These are phyloP conservation scores for Dactylellina drechsleri DNA, from an alignment of 2,329 filamentous ascomycete species.

Conservation along the genomic window DNA sequence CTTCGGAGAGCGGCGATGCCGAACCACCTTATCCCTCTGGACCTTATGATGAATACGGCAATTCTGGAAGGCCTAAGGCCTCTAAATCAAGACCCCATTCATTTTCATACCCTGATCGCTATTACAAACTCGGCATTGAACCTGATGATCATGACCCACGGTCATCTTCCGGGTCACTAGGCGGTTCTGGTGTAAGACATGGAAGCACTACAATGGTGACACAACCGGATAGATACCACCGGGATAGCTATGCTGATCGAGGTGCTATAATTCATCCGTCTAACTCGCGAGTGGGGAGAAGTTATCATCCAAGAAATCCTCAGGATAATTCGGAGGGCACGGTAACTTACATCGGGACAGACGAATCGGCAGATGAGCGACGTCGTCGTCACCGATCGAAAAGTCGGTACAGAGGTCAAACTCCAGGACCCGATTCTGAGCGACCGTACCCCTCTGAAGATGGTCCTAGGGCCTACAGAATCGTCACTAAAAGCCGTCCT, in stretches of 20 bases:
- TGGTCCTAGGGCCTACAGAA: constrained; percentile 16
- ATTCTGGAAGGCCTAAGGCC: constrained; percentile 19
- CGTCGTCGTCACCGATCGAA: constrained; percentile 25
- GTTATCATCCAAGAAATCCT: background rate
- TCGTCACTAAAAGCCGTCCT: constrained; percentile 27
- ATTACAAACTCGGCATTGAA: too few species aligned
- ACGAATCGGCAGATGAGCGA: background rate
- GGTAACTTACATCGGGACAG: too few species aligned
- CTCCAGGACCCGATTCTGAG: constrained; percentile 30
- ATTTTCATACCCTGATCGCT: constrained; percentile 26
- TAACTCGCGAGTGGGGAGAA: constrained; percentile 14
- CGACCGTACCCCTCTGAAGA: constrained; percentile 19
- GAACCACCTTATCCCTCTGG: constrained; percentile 23
- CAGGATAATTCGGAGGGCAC: too few species aligned
- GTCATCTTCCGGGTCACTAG: constrained; percentile 42
- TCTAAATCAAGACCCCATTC: constrained; percentile 45
- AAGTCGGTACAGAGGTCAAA: constrained; percentile 31
- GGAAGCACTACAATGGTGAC: constrained; percentile 20
- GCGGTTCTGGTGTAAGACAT: constrained; percentile 22
- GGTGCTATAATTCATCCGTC: constrained; percentile 26
- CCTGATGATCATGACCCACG: constrained; percentile 27
- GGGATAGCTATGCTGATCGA: constrained; percentile 17
- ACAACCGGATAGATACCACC: constrained; percentile 29
- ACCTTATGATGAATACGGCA: constrained; percentile 38
- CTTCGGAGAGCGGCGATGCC: constrained; percentile 47